phyloP scores from a whole-genome alignment of 2,329 filamentous ascomycete genomes.

The Penicillium sp. region DNA sequence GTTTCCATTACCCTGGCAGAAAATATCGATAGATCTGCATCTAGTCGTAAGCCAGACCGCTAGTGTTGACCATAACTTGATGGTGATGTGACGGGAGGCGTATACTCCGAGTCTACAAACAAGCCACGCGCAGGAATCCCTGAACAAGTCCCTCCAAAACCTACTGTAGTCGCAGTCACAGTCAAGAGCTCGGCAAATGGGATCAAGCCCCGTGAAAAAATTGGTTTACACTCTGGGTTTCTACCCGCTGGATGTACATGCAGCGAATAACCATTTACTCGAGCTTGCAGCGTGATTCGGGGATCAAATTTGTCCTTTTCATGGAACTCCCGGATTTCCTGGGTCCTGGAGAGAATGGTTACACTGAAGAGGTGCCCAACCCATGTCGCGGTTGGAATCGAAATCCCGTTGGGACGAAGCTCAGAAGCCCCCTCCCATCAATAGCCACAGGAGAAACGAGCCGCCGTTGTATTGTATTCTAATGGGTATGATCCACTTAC shows the following conservation, averaged over 20 bases:
- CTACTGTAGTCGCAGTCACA: not conserved
- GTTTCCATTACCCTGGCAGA: not conserved
- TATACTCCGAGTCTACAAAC: not conserved
- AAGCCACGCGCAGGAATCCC: not conserved
- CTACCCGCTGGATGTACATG: not conserved
- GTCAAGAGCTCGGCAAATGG: not conserved
- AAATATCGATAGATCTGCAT: not conserved
- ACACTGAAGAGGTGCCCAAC: slow-evolving; percentile 13
- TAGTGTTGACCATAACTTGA: not conserved
- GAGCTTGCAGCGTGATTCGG: not conserved
- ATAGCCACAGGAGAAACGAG: not conserved
- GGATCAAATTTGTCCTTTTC: not conserved
- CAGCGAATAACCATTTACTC: not conserved
- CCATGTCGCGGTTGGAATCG: slow-evolving; percentile 3
- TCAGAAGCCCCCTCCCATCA: not conserved
- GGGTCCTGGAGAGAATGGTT: slow-evolving; percentile 6
- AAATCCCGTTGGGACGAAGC: slow-evolving; percentile 11
- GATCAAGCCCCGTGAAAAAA: not conserved
- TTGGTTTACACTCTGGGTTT: not conserved
- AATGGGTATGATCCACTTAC: not conserved
- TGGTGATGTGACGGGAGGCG: not conserved
- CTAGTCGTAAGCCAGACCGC: not conserved
- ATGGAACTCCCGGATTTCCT: slow-evolving; percentile 5
- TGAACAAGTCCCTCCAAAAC: not conserved
- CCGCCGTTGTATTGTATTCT: not conserved